Evolutionary conservation across 345 rosid species (phyloP).

Genomic region (Gossypium thurberi): DNA sequence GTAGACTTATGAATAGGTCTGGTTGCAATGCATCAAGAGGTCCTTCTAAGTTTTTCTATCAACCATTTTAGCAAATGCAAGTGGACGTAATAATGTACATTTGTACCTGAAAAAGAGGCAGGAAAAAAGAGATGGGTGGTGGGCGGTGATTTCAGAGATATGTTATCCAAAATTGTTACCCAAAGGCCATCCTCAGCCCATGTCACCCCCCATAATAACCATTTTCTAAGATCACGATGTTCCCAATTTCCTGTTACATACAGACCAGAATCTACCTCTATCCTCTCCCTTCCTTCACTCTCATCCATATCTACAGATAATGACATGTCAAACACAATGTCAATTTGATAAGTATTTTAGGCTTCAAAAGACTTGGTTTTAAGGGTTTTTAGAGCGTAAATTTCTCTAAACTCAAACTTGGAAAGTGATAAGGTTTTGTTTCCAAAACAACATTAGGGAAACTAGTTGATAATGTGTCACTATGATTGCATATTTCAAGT

Average conservation of each 20-base stretch:
- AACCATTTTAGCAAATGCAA: not conserved
- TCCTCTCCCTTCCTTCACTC: not conserved
- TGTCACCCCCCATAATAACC: constrained; percentile 1
- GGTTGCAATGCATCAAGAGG: too few relatives aligned
- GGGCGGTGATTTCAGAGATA: not conserved
- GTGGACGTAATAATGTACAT: not conserved
- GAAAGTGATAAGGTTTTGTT: not conserved
- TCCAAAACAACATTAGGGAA: not conserved
- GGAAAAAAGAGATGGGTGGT: not conserved
- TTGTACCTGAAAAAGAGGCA: not conserved
- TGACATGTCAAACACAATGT: not conserved
- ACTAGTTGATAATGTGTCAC: not conserved
- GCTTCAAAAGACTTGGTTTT: not conserved
- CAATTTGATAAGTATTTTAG: not conserved
- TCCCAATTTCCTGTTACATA: not conserved
- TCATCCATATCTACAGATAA: not conserved
- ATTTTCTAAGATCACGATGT: not conserved
- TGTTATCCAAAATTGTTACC: not conserved
- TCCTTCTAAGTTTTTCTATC: too few relatives aligned
- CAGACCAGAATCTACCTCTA: not conserved
- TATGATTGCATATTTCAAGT: not conserved
- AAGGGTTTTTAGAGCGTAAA: not conserved
- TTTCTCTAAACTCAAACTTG: not conserved
- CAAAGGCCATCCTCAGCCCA: constrained; percentile 6
- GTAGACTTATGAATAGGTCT: too few relatives aligned